Evolutionary conservation across 352 stramenopile species (phyloP), one percentile per base, ranked within the genome.

Genomic region (Phytophthora syringae): DNA sequence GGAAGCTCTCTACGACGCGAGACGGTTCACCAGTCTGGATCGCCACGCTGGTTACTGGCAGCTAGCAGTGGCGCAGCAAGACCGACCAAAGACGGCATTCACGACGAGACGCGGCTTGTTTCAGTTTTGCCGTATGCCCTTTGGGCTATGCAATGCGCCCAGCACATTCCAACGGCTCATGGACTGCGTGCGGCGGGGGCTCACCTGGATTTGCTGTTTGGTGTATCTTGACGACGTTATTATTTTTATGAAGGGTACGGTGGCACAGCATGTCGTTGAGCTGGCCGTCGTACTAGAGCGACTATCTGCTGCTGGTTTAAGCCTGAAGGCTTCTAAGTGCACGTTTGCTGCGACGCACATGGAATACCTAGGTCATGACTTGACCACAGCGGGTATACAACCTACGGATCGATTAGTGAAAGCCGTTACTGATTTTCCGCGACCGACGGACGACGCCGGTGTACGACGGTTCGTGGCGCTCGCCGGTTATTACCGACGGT

Each of bases 221-320:
- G 56, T 78, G 0, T 74, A 70, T n/a, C 21, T 72, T 0, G 60
- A 78, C 36, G 70, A 74, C 24, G 59, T 78, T 5, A 43, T 78
- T 0, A 43, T 78, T 7, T 75, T 61, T 34, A 64, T 52, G 2
- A 68, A 72, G 16, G 60, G 66, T 0, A 22, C 21, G 0, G 27
- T 74, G 0, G 52, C 58, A 10, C 13, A 34, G 1, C 66, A 75
- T 18, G 25, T 70, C 5, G 54, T 75, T 0, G 53, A 70, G 6
- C 28, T 79, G 13, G 55, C 62, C 61, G 27, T 32, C 9, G 27
- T 32, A 32, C 9, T 32, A 9, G 27, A 32, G 27, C 5, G 27
- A 9, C 9, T 75, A 32, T 32, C 27, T 32, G 27, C 27, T 32
- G 9, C 22, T 40, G 55, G 55, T 34, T 15, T 63, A 2, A 63